Evolutionary conservation across 2,329 filamentous ascomycete genomes (phyloP), one percentile per base, ranked within the genome.

Genomic region (Colletotrichum karsti): DNA sequence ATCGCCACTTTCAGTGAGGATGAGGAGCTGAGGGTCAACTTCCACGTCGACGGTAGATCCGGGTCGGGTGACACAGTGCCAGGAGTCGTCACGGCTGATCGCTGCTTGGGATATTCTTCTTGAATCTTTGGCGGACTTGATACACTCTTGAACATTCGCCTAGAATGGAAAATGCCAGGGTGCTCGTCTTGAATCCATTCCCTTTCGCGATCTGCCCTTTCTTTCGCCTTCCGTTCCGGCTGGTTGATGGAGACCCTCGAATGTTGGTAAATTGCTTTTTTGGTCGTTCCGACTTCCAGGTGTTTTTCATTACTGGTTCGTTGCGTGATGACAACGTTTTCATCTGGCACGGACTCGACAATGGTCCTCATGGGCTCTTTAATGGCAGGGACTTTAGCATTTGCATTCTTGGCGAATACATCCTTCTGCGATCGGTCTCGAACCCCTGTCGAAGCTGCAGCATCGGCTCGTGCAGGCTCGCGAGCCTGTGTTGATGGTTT

Each of bases 1-100:
- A 80, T 67, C 24, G 77, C 77, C 46, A 72, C 64, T 46, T 78
- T 75, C 33, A 78, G 67, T 13, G 78, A 79, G 9, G 78, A 78
- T 41, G 72, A 55, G 35, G 70, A 75, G 44, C 72, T 72, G 13
- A 70, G 61, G 7, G 74, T 74, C 55, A 75, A 69, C 48, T 70
- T 74, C 50, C 77, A 76, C n/a, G 73, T 71, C 28, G 70, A 76
- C 12, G 78, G 77, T 5, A 79, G 68, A 22, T 74, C 74, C 20
- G 73, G 73, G 4, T 56, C 51, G n/a, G 55, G 37, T 18, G 48
- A 30, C 1, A 28, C 22, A 13, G 33, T 37, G 2, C 7, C 42
- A 7, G 24, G 48, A 20, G 46, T 62, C 13, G 55, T 33, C 9
- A 12, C 6, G 20, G 55, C 56, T 8, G 66, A 57, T 26, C n/a